Conservation (phyloP, 2,329 filamentous ascomycete genomes). For the Blastomyces parvus region DNA sequence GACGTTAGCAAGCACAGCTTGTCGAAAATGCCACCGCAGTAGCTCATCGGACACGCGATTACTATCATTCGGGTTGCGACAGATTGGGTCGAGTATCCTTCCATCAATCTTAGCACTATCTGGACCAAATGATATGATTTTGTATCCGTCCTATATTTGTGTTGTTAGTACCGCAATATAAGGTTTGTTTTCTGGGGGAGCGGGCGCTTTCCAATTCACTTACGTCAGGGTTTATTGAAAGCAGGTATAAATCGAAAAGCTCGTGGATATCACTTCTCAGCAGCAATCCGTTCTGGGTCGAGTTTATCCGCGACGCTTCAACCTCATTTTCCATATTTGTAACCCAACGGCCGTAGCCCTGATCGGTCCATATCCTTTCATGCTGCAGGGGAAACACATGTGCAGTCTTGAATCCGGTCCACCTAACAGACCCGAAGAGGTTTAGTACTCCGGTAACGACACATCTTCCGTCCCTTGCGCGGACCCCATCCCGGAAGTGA, state of each 20-base stretch:
- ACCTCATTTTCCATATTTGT: constrained; percentile 10
- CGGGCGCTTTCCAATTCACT: constrained; percentile 2
- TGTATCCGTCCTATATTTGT: constrained; percentile 14
- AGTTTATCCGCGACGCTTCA: background rate
- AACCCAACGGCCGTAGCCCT: constrained; percentile 16
- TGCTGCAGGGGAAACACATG: constrained; percentile 20
- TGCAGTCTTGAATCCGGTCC: constrained; percentile 15
- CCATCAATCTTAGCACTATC: constrained; percentile 9
- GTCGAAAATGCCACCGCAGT: constrained; percentile 19
- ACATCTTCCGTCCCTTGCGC: constrained; percentile 16
- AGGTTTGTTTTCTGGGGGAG: background rate
- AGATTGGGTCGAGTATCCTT: constrained; percentile 11
- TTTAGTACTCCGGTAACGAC: constrained; percentile 16
- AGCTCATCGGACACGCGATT: constrained; percentile 13
- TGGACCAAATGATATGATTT: constrained; percentile 9
- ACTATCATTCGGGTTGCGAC: constrained; percentile 11
- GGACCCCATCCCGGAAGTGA: constrained; percentile 16
- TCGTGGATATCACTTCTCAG: constrained; percentile 4
- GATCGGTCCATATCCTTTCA: constrained; percentile 17
- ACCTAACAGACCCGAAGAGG: constrained; percentile 4
- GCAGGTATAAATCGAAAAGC: constrained; percentile 10
- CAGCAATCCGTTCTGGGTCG: constrained; percentile 11
- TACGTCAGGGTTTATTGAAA: constrained; percentile 5
- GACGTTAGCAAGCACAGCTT: constrained; percentile 18
- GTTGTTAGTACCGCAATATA: background rate